Evolutionary conservation across 495 filamentous ascomycete genomes (phyloP), one percentile per base, ranked within the genome.

Genomic region (Penicillium paradoxum): DNA sequence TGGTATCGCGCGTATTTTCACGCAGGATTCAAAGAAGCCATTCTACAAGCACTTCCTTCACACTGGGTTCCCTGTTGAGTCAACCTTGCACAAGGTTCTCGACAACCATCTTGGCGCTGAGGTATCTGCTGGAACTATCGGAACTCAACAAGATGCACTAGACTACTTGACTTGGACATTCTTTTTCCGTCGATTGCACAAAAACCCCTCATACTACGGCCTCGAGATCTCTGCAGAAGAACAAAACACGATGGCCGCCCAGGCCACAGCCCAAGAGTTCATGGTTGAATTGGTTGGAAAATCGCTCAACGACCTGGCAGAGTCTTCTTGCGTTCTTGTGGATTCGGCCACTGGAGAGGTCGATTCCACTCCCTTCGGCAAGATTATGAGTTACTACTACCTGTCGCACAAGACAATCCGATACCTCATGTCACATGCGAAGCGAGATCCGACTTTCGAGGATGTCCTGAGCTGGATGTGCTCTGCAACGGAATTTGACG

Each of bases 1-100:
- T 0, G 93, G 95, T 55, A 92, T 97, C 57, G 93, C 95, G 9
- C 83, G 91, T 25, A 97, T 99, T 57, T 95, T 97, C 69, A 97
- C 95, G 0, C 91, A 99, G 62, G 92, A 97, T 53, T 74, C 91
- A 10, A 99, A 97, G 76, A 99, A 99, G 69, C 89, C 90, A n/a
- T 99, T 97, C 71, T 99, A 99, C 73, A 99, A 97, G 75, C 91
- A 99, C 72, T 99, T 99, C 66, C 67, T 99, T 40, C 93, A 99
- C 63, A 97, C 95, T 10, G 93, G 93, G 4, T 99, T 99, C 70
- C 93, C 93, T 0, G 93, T 99, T 21, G 93, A 99, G 67, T 96
- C 91, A 7, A 90, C 90, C 3, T 75, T 99, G 17, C 93, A 99
- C 73, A 96, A 93, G 19, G 93, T 96, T 1, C 76, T 97, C 3